These are phyloP conservation scores for Serendipita vermifera DNA, from an alignment of 768 basidiomycete species.

Conservation along the genomic window DNA sequence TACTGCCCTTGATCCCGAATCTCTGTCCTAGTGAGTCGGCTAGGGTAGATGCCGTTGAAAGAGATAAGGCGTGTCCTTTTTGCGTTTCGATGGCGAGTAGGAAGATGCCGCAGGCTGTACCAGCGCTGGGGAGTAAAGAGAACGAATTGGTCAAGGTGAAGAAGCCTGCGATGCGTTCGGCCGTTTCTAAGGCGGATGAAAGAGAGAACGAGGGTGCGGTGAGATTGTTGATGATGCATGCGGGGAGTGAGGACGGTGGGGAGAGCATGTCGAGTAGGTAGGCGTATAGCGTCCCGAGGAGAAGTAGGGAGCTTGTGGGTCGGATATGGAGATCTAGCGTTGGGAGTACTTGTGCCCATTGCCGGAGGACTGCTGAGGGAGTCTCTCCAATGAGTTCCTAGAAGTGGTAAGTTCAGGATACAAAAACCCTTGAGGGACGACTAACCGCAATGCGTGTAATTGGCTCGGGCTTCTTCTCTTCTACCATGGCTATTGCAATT, in stretches of 20 bases:
- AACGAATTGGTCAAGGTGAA: not conserved
- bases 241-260: conserved; percentile 28
- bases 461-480: conserved; percentile 53
- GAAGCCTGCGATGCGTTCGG: not conserved
- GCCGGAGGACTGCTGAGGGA: conserved; percentile 37
- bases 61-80: not conserved
- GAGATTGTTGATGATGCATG: conserved; percentile 28
- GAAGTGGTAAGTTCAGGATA: conserved; percentile 13
- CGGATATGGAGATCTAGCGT: conserved; percentile 42
- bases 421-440: not conserved
- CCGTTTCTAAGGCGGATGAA: not conserved
- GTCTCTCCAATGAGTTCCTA: conserved; percentile 42
- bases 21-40: not conserved
- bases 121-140: conserved; percentile 24
- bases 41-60: not conserved
- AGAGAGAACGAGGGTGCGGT: conserved; percentile 24
- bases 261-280: conserved; percentile 29
- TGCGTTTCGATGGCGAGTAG: conserved; percentile 63
- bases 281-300: conserved; percentile 20
- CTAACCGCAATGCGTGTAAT: conserved; percentile 51
- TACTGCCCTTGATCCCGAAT: not conserved
- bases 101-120: conserved; percentile 55
- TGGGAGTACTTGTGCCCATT: conserved; percentile 39
- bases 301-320: conserved; percentile 39
- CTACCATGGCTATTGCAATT: conserved; percentile 56